Evolutionary conservation across 1,284 basidiomycete genomes (phyloP), one percentile per base, ranked within the genome.

Genomic region (Sporisorium reilianum): DNA sequence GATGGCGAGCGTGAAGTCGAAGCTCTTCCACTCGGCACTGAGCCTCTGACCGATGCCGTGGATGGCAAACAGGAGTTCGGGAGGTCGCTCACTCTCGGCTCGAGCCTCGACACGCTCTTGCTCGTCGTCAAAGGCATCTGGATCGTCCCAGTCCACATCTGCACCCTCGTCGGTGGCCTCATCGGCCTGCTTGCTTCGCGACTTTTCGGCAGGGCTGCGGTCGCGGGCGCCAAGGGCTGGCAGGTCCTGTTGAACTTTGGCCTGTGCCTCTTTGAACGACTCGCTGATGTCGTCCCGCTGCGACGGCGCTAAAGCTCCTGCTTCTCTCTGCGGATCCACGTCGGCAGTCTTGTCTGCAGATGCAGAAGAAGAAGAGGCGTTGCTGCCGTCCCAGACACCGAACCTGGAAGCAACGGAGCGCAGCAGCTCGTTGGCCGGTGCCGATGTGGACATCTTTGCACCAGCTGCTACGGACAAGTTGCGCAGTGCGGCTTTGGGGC

Each of bases 1-100:
- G 58, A 80, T 72, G 23, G 78, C 78, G 14, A 80, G 65, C 18
- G 64, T 63, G 51, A 76, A 62, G 48, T 74, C 64, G 54, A 78
- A 76, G 53, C 72, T 75, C 56, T 77, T 74, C 63, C 74, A 79
- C 14, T 76, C 80, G 23, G 62, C 69, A 8, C 77, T 67, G 18
- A 80, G 49, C 36, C 78, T 75, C 65, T 83, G 82, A 2, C 80
- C 82, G 26, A 83, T 82, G 11, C 82, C 82, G 48, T 83, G 82
- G 36, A 80, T 66, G 51, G 64, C 72, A 8, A 75, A 52, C 34
- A 70, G 25, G 2, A 74, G 62, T 42, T 74, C 71, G 12, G 71
- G 71, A 18, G 71, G 65, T 23, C 55, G 51, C 10, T 68, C 70
- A 46, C 70, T 73, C 23, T 67, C 53, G 2, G 49, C 56, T 26